Conservation (phyloP, 2,329 filamentous ascomycete species). For the Botrytis fabae region DNA sequence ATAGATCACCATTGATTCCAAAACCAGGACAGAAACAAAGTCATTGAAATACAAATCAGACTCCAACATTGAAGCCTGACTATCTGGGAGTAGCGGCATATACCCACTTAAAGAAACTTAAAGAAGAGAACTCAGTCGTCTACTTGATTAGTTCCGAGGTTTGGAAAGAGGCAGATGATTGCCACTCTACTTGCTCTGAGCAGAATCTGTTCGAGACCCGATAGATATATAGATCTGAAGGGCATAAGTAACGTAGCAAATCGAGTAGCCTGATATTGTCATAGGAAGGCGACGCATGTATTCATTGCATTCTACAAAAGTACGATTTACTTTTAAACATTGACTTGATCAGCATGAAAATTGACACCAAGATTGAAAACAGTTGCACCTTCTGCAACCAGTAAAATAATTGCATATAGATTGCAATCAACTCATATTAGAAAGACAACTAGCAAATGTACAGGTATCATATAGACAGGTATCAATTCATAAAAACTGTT, state of each 20-base stretch:
- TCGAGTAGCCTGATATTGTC: background rate
- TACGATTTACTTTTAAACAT: background rate
- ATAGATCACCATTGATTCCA: background rate
- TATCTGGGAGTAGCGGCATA: too few relatives aligned
- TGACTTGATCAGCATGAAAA: rapidly evolving
- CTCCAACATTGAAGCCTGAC: background rate
- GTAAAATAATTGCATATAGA: background rate
- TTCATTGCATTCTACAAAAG: background rate
- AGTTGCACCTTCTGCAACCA: background rate
- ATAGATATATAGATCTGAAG: background rate
- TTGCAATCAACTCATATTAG: background rate
- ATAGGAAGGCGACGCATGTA: background rate
- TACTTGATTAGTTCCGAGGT: background rate
- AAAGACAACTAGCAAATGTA: background rate
- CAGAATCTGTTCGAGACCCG: background rate
- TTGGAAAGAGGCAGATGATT: background rate
- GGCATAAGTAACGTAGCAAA: background rate
- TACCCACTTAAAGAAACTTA: background rate
- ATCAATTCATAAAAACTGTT: conserved; percentile 20
- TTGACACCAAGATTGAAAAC: background rate
- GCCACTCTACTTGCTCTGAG: background rate
- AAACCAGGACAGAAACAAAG: background rate
- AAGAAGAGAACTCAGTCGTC: background rate
- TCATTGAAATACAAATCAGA: background rate
- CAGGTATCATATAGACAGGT: conserved; percentile 17